These are phyloP conservation scores for Monilinia fructicola DNA, from an alignment of 2,329 filamentous ascomycete genomes.

Conservation along the genomic window DNA sequence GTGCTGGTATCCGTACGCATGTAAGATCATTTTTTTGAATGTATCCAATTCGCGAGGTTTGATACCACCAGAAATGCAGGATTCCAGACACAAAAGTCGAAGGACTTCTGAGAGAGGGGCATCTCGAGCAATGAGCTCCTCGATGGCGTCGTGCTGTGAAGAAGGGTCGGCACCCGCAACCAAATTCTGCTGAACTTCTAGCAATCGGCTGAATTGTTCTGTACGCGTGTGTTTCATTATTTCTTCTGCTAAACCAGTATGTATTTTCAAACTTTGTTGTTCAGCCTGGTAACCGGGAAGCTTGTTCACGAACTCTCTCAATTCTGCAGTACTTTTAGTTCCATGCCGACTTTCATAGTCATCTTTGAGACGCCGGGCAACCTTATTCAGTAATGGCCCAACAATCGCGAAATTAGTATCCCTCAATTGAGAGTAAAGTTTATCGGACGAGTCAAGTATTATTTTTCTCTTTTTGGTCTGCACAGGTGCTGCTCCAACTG, in stretches of 20 bases:
- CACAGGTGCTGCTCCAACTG: slow-evolving; percentile 55
- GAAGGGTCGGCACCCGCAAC: slow-evolving; percentile 86
- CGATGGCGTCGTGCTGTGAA: slow-evolving; percentile 85
- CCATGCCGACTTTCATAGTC: slow-evolving; percentile 88
- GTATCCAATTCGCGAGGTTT: slow-evolving; percentile 84
- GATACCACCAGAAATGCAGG: slow-evolving; percentile 83
- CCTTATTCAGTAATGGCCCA: slow-evolving; percentile 82
- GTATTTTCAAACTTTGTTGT: slow-evolving; percentile 86
- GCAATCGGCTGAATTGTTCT: slow-evolving; percentile 80
- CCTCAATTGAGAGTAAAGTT: slow-evolving; percentile 81
- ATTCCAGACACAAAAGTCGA: slow-evolving; percentile 85
- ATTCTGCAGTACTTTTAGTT: slow-evolving; percentile 83
- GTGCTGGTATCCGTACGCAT: slow-evolving; percentile 95
- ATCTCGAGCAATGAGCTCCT: slow-evolving; percentile 90
- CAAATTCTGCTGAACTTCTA: slow-evolving; percentile 95
- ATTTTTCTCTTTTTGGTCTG: slow-evolving; percentile 82
- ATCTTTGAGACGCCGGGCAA: slow-evolving; percentile 78
- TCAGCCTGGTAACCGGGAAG: slow-evolving; percentile 90
- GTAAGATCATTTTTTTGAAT: slow-evolving; percentile 83
- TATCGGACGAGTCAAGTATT: slow-evolving; percentile 83
- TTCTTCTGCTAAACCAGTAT: slow-evolving; percentile 89
- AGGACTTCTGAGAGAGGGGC: slow-evolving; percentile 79
- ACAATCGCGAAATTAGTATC: slow-evolving; percentile 96
- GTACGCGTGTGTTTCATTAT: slow-evolving; percentile 91
- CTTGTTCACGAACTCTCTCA: slow-evolving; percentile 93